phyloP scores from a whole-genome alignment of 2,329 filamentous ascomycete genomes.

The Endothia cerciana region DNA sequence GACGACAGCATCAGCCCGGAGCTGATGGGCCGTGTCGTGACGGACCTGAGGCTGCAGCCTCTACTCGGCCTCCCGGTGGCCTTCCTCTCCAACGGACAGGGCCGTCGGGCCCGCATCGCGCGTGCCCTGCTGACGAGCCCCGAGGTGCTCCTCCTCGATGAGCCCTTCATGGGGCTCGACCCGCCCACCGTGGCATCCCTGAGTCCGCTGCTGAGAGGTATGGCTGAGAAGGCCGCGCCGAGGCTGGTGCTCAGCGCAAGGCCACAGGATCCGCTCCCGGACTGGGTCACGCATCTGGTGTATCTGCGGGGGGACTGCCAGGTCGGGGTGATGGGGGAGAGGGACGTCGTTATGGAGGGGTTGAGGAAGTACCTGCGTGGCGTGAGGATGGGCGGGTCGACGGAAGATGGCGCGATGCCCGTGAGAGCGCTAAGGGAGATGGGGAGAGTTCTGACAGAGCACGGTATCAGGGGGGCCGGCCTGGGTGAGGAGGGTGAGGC shows the following conservation, averaged over 20 bases:
- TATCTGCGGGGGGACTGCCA: slow-evolving; percentile 71
- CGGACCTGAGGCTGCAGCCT: slow-evolving; percentile 68
- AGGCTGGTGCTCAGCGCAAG: slow-evolving; percentile 77
- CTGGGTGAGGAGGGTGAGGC: slow-evolving; percentile 39
- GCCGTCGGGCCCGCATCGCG: slow-evolving; percentile 82
- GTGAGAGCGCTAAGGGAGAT: slow-evolving; percentile 54
- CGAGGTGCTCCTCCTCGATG: slow-evolving; percentile 83
- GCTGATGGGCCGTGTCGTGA: slow-evolving; percentile 65
- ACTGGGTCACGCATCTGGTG: slow-evolving; percentile 87
- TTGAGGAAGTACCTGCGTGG: slow-evolving; percentile 53
- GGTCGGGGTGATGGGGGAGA: slow-evolving; percentile 67
- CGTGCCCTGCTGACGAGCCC: slow-evolving; percentile 79
- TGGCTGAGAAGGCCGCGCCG: slow-evolving; percentile 70
- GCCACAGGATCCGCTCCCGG: slow-evolving; percentile 84
- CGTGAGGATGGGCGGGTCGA: slow-evolving; percentile 48
- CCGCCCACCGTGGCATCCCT: slow-evolving; percentile 76
- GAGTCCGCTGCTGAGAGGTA: slow-evolving; percentile 68
- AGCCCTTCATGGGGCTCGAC: slow-evolving; percentile 95
- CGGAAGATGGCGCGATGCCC: slow-evolving; percentile 53
- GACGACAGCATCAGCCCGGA: slow-evolving; percentile 53
- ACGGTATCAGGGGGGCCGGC: slow-evolving; percentile 43
- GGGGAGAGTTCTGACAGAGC: slow-evolving; percentile 50
- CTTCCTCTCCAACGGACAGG: slow-evolving; percentile 93
- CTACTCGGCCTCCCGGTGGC: slow-evolving; percentile 82
- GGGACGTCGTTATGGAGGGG: slow-evolving; percentile 61